Conservation (phyloP, 495 filamentous ascomycete genomes). For the Aspergillus diversus region DNA sequence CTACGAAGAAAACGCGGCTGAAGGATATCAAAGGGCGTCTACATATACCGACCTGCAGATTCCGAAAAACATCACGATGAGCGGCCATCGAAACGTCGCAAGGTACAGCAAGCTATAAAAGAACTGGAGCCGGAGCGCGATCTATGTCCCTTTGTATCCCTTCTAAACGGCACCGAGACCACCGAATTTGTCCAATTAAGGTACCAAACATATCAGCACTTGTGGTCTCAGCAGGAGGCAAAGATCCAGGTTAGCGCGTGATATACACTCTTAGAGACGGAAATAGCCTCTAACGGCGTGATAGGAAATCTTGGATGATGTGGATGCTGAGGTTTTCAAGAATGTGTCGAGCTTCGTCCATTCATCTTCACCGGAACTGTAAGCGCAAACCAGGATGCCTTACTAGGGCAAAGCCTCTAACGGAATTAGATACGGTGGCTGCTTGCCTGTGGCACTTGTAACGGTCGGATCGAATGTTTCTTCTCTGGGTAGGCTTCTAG, state of each 20-base stretch:
- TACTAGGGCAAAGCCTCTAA: conserved; percentile 18
- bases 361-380: conserved; percentile 50
- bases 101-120: conserved; percentile 41
- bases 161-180: conserved; percentile 66
- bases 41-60: conserved; percentile 65
- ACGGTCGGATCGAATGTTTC: conserved; percentile 86
- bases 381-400: conserved; percentile 18
- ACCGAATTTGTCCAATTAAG: conserved; percentile 55
- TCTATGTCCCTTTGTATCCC: conserved; percentile 54
- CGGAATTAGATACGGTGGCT: conserved; percentile 44
- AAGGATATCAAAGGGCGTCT: conserved; percentile 59
- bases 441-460: conserved; percentile 79
- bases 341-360: conserved; percentile 70
- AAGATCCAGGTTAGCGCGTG: conserved; percentile 65
- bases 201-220: conserved; percentile 61
- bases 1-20: conserved; percentile 15
- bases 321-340: conserved; percentile 61
- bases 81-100: conserved; percentile 69
- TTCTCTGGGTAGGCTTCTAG: conserved; percentile 71
- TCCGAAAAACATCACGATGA: conserved; percentile 36
- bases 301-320: conserved; percentile 44
- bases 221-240: conserved; percentile 69
- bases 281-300: conserved; percentile 11
- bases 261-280: not conserved
- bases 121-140: conserved; percentile 20